Conservation (phyloP, 306 rosid species). For the Sechiopsis laciniata region DNA sequence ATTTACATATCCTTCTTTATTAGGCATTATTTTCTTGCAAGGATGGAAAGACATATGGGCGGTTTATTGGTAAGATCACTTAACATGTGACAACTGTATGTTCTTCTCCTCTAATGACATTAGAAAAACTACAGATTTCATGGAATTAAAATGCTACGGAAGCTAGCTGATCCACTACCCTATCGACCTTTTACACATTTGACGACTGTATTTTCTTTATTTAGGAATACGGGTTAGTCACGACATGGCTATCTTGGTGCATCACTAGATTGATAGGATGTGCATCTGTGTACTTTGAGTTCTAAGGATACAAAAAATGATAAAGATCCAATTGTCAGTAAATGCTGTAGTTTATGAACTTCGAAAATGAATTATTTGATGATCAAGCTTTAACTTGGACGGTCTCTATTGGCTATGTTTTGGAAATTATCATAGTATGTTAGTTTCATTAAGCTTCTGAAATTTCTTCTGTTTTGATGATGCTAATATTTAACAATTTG, state of each 20-base stretch:
- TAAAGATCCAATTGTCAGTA: neutral
- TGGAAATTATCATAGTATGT: neutral
- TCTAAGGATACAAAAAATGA: neutral
- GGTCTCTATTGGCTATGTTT: too few relatives aligned
- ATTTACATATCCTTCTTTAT: slow-evolving; percentile 25
- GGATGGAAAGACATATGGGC: slow-evolving; percentile 57
- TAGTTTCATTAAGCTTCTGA: neutral
- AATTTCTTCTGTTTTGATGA: neutral
- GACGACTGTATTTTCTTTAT: neutral
- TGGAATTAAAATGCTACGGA: neutral
- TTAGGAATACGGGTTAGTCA: neutral
- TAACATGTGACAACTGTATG: slow-evolving; percentile 8
- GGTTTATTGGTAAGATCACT: slow-evolving; percentile 57
- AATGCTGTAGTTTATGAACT: neutral
- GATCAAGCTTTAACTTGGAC: neutral
- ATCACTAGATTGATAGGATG: neutral
- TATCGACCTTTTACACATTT: neutral
- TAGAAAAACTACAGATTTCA: neutral
- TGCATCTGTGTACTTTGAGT: neutral
- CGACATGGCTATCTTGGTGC: neutral
- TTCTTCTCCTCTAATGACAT: neutral
- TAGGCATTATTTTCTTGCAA: slow-evolving; percentile 60
- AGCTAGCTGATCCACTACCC: neutral
- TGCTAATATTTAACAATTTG: slow-evolving; percentile 12
- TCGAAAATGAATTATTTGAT: neutral